Evolutionary conservation across 345 rosid genomes (phyloP), one percentile per base, ranked within the genome.

Genomic region (Gossypium arboreum): DNA sequence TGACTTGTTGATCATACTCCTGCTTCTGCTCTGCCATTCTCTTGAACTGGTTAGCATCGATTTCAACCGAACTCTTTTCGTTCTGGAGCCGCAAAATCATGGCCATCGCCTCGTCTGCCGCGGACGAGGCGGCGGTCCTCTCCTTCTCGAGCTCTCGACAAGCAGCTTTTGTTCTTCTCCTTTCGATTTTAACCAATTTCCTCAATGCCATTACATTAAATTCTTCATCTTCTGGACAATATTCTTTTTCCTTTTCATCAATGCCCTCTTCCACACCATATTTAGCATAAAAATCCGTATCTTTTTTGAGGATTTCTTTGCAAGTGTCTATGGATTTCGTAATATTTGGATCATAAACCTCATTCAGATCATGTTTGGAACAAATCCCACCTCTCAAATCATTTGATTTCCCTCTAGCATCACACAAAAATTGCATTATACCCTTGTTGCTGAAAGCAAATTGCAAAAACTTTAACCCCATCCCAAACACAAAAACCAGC

Each of bases 101-200:
- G 24, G 92, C 85, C 97, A 94, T 92, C 50, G 98, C 89, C 79
- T 91, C 97, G 17, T 86, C 85, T 0, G 91, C 86, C 1, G 95
- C 97, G 2, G 94, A 82, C 50, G 92, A 82, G 61, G 97, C 79
- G 1, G 97, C 95, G 75, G 75, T 34, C 79, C 97, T 86, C 77
- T 94, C 98, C 61, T 91, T 86, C 68, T 92, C 95, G 12, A 89
- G 86, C 74, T 94, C 98, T 51, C 41, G 52, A 68, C 44, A 56
- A 43, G 90, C 83, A 69, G 56, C 54, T 5, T 80, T 73, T 4
- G 88, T 84, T 76, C 88, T 82, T 48, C 55, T 77, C 82, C 90
- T 84, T 77, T 91, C 97, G 13, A 76, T 76, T 81, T 86, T 88
- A 11, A 92, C 92, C 79, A 90, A 77, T 76, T 75, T 83, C 81